Percentiles rank a stretch among this genome's conserved stretches.
Evolutionary conservation across 176 grass and related monocot genomes (phyloP).

Genomic region (Luzula sylvatica): DNA sequence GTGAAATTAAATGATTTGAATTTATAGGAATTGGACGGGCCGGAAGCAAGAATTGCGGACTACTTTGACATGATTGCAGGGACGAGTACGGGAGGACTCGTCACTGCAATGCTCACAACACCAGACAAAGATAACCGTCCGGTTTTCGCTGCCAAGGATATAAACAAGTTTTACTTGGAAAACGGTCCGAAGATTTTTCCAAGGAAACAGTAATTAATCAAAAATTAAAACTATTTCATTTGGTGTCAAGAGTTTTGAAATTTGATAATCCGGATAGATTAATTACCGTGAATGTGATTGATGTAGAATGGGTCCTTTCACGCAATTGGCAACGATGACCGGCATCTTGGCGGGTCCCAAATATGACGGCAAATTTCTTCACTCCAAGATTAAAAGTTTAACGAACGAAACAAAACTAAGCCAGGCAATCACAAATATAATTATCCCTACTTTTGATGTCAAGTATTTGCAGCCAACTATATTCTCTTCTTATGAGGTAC

Average conservation of each 20-base stretch:
- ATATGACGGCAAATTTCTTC: slow-evolving; percentile 45
- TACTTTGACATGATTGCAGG: slow-evolving; percentile 78
- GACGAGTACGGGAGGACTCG: slow-evolving; percentile 52
- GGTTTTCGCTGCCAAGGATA: slow-evolving; percentile 39
- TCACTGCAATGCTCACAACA: slow-evolving; percentile 47
- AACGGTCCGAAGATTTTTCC: slow-evolving; percentile 59
- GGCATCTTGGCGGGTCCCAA: slow-evolving; percentile 12
- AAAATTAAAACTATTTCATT: neutral
- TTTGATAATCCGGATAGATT: no score
- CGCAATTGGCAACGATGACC: neutral
- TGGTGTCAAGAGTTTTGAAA: no score
- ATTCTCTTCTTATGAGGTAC: slow-evolving; percentile 52
- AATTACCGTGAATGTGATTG: neutral
- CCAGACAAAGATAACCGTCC: slow-evolving; percentile 36
- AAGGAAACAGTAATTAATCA: slow-evolving; percentile 15
- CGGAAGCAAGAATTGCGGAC: slow-evolving; percentile 36
- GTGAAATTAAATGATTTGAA: no score
- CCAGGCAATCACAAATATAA: slow-evolving; percentile 37
- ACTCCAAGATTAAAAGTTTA: slow-evolving; percentile 31
- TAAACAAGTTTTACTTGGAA: slow-evolving; percentile 41
- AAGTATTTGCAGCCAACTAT: slow-evolving; percentile 41
- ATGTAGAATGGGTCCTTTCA: slow-evolving; percentile 8
- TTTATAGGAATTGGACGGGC: slow-evolving; percentile 53
- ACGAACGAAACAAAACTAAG: slow-evolving; percentile 13
- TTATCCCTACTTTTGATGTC: slow-evolving; percentile 52